These are phyloP conservation scores for Arxiozyma heterogenica DNA, from an alignment of 1,139 yeast species.

Conservation along the genomic window DNA sequence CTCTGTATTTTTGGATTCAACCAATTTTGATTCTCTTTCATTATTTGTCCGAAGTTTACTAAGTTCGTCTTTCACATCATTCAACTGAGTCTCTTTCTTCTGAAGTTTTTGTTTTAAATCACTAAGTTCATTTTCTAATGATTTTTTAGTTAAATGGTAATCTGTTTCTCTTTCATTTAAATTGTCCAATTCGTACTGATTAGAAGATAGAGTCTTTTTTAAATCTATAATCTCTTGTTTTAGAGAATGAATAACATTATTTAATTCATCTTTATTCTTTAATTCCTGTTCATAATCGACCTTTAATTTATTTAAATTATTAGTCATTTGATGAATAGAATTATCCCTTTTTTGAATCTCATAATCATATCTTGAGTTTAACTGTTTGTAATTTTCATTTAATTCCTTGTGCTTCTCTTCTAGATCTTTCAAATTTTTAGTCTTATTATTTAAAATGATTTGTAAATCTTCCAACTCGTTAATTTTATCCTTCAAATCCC, in stretches of 20 bases:
- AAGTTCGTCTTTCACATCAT: background rate
- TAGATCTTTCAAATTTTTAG: constrained; percentile 3
- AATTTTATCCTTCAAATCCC: background rate
- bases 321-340: background rate
- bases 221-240: background rate
- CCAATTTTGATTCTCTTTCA: background rate
- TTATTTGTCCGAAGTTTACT: background rate
- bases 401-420: background rate
- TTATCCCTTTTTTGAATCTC: background rate
- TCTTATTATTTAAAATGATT: background rate
- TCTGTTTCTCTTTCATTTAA: background rate
- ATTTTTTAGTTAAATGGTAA: background rate
- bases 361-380: background rate
- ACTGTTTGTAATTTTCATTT: background rate
- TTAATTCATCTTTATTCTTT: background rate
- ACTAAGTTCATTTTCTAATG: background rate
- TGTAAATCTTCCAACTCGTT: background rate
- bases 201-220: background rate
- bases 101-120: background rate
- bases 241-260: background rate
- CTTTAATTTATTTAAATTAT: constrained; percentile 1
- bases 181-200: background rate
- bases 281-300: background rate
- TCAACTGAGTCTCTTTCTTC: background rate
- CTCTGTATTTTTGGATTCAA: background rate